Evolutionary conservation across 805 yeast species (phyloP), one percentile per base, ranked within the genome.

Genomic region (Scheffersomyces stipitis): DNA sequence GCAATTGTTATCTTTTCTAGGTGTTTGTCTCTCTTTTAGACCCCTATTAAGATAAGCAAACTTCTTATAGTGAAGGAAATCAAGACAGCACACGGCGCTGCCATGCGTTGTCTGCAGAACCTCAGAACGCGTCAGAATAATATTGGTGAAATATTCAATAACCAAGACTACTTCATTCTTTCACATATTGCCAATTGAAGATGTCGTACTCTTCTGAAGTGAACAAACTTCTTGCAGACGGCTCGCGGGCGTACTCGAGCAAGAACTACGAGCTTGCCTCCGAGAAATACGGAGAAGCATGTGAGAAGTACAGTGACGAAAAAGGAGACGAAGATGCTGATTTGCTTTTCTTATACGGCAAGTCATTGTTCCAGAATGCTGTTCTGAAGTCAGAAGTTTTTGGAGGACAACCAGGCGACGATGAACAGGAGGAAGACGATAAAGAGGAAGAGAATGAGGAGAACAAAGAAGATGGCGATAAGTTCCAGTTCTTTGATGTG

Each of bases 321-420:
- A 63, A 71, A 15, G 68, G 73, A 10, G 80, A 76, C n/a, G 75
- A 76, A 30, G 95, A 88, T 45, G 83, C 93, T 4, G 86, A 86
- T 42, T 69, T 87, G 46, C 66, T 89, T 50, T 79, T 74, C 46
- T 59, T 84, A 28, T 89, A 89, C 46, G 96, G 96, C 2, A 80
- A 81, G 56, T 80, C 96, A 0, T 60, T 90, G 26, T 89, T 83
- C 62, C 84, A 81, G 44, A 75, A 78, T 26, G 97, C 90, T 0
- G 84, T 86, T 6, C 65, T 78, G 14, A 82, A 76, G 30, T 80
- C 88, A 2, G 90, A 83, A 30, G 83, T 90, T 3, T 72, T 90
- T 42, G 96, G 95, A 9, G 83, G 61, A 7, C 41, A 48, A 45
- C 56, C 43, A 36, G 73, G 22, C 46, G 42, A 50, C 37, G 57